Evolutionary conservation across 2,329 filamentous ascomycete genomes (phyloP), one percentile per base, ranked within the genome.

Genomic region (Thermoascus crustaceus): DNA sequence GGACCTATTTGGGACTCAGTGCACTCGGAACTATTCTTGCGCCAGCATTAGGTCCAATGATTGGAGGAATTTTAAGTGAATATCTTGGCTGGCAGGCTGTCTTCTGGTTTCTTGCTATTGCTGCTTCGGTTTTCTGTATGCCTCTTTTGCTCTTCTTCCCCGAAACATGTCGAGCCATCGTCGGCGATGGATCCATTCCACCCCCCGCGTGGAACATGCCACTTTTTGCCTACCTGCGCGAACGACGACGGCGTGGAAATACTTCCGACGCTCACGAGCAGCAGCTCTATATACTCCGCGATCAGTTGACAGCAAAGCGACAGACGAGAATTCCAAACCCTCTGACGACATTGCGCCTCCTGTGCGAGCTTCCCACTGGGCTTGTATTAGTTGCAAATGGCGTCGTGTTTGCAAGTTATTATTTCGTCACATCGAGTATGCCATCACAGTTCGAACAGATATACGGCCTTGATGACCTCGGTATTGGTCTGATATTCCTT

Each of bases 91-190:
- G 71, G 71, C 54, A 62, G 24, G 58, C 61, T 2, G 64, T 75
- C 5, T 76, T 75, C 42, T 75, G 70, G 69, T 71, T 73, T 38
- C 54, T 75, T 2, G 54, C 64, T 6, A 67, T 72, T 11, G 49
- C 64, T 18, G 53, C 61, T 0, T 55, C 50, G 0, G 41, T 47
- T 1, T 59, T 53, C 14, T 42, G 49, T 14, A 10, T 52, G 2
- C 41, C 41, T 0, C 32, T 56, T 1, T 8, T 52, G 4, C 10
- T 56, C 1, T 47, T 52, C 35, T 52, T 61, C n/a, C 60, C 58
- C 1, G 60, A 63, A 37, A 63, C 60, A 2, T 48, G 46, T 30
- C 55, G 59, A 10, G 48, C 45, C 1, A 46, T 61, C 8, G 58
- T 63, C 2, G 55, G 54, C 2, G 49, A 61, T 37, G 59, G 59